Evolutionary conservation across 306 rosid genomes (phyloP), one percentile per base, ranked within the genome.

Genomic region (Cicer judaicum): DNA sequence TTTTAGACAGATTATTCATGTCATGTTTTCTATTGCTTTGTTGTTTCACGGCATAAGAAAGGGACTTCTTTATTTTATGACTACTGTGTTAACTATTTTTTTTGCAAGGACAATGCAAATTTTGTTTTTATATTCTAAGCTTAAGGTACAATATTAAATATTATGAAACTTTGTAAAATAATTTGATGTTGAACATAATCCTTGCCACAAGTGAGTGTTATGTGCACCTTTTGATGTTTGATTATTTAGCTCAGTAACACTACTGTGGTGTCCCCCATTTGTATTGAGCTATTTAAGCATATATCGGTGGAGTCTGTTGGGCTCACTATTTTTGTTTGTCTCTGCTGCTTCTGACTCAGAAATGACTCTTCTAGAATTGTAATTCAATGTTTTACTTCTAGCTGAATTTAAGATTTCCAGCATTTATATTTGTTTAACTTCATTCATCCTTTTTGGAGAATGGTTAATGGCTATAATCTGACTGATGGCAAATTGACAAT

Each of bases 381-480:
- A 14, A 42, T 70, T 71, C 38, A 18, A 11, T 14, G 36, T 44
- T 52, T 49, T 79, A 64, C 68, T 15, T 39, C 42, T 15, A 43
- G 46, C 21, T 72, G 46, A 16, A 18, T 72, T 54, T 79, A 18
- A 18, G 24, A 44, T 56, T 79, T 46, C 42, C 49, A 15, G 52
- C 57, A 16, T 79, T 55, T 10, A 6, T 36, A 44, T 52, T 11
- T 50, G 48, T 47, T n/a, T 19, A 66, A 55, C 64, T 10, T 42
- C 19, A 11, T 43, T 65, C 7, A 49, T 0, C 44, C 68, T 44
- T 54, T 70, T 56, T 40, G 36, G 18, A 21, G 59, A 29, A 15
- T 70, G 8, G 44, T 61, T 40, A 60, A 18, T 70, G 14, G 14
- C 69, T 43, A 64, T 66, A 71, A 46, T 64, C 13, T 43, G 61